Percentiles rank a stretch among this genome's conserved stretches.
Evolutionary conservation across 441 rosid species (phyloP).

Genomic region (Erysimum cheiri): DNA sequence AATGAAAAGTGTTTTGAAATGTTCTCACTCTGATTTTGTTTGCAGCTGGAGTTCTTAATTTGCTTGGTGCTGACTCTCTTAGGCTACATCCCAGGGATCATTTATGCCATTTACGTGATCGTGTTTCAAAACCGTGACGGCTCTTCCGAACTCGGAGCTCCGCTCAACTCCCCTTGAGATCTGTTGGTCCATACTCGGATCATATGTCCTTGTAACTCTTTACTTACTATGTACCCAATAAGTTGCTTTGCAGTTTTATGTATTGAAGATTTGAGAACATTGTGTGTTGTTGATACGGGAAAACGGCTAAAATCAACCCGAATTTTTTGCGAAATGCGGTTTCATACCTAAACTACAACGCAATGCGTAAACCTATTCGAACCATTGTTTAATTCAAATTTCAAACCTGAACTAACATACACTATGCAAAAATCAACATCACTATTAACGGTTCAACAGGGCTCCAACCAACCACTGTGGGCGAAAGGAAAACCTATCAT

Average conservation of each 20-base stretch:
- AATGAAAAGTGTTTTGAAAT: neutral
- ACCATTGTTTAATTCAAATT: too few relatives aligned
- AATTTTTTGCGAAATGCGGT: too few relatives aligned
- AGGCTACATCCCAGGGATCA: conserved; percentile 37
- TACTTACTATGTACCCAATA: conserved; percentile 27
- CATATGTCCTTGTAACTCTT: neutral
- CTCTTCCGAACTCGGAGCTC: conserved; percentile 26
- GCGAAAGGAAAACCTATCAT: too few relatives aligned
- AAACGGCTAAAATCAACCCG: too few relatives aligned
- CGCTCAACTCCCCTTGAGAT: conserved; percentile 31
- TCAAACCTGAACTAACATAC: too few relatives aligned
- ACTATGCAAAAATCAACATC: too few relatives aligned
- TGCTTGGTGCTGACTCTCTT: conserved; percentile 30
- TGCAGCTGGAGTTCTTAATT: conserved; percentile 41
- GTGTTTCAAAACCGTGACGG: conserved; percentile 32
- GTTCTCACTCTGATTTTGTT: neutral
- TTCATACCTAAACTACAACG: too few relatives aligned
- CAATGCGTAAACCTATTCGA: too few relatives aligned
- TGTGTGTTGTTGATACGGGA: neutral
- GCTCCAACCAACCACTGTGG: too few relatives aligned
- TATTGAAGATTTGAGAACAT: conserved; percentile 7
- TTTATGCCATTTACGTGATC: conserved; percentile 28
- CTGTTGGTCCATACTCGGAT: neutral
- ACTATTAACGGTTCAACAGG: too few relatives aligned
- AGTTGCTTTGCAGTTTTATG: conserved; percentile 21